These are phyloP conservation scores for Pseudogymnoascus sp. DNA, from an alignment of 2,329 filamentous ascomycete species.

Conservation along the genomic window DNA sequence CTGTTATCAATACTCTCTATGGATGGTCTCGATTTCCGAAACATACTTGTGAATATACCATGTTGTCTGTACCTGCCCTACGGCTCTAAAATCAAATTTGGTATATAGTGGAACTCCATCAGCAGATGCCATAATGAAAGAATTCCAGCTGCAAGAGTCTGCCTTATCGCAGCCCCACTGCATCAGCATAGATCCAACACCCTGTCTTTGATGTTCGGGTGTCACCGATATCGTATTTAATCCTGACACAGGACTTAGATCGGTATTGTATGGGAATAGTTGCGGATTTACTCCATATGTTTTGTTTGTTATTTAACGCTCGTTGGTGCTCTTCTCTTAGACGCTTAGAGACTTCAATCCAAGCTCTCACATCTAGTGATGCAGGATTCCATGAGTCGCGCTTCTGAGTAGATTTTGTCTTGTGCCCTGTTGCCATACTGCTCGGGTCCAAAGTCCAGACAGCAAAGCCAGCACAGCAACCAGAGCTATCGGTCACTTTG, in stretches of 20 bases:
- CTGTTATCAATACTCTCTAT: background rate
- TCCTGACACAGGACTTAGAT: background rate
- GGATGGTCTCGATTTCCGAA: background rate
- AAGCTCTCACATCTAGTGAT: background rate
- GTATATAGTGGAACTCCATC: background rate
- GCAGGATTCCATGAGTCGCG: background rate
- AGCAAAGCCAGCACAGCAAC: background rate
- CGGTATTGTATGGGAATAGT: background rate
- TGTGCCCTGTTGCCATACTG: background rate
- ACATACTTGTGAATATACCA: background rate
- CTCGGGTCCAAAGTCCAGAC: background rate
- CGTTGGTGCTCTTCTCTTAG: background rate
- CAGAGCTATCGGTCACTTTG: background rate
- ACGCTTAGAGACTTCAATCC: background rate
- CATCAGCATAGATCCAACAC: background rate
- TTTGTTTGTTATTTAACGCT: background rate
- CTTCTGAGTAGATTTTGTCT: background rate
- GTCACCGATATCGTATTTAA: background rate
- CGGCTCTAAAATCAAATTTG: background rate
- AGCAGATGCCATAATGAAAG: conserved; percentile 1
- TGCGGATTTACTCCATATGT: background rate
- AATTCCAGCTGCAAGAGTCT: background rate
- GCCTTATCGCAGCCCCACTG: background rate
- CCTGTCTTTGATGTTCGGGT: background rate
- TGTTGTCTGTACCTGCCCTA: background rate